Evolutionary conservation across 116 monocot genomes (phyloP).

Genomic region (Dioscorea cayenensis): DNA sequence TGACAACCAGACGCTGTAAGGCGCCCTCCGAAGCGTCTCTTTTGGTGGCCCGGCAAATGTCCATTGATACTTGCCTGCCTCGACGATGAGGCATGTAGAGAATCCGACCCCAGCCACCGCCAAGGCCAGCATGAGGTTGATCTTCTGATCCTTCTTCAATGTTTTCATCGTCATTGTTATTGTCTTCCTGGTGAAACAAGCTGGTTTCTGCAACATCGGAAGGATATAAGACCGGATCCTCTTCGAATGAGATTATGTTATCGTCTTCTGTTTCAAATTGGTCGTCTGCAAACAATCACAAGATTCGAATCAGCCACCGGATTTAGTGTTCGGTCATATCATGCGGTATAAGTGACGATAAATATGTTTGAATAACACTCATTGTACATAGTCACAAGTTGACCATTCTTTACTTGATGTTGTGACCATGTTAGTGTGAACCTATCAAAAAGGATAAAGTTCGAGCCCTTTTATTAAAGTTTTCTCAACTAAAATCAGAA

Average conservation of each 20-base stretch:
- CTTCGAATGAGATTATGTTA: slow-evolving; percentile 22
- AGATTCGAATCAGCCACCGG: background rate
- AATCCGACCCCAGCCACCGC: slow-evolving; percentile 86
- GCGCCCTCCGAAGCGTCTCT: slow-evolving; percentile 64
- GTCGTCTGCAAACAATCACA: slow-evolving; percentile 28
- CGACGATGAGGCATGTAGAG: slow-evolving; percentile 54
- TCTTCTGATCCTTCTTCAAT: slow-evolving; percentile 1
- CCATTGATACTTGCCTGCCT: slow-evolving; percentile 59
- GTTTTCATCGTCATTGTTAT: slow-evolving; percentile 15
- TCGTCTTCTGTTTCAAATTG: slow-evolving; percentile 28
- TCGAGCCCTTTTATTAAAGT: no score
- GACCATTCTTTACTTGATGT: no score
- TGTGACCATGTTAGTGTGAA: no score
- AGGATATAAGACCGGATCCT: slow-evolving; percentile 33
- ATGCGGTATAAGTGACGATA: no score
- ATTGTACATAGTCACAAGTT: no score
- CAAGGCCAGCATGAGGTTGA: slow-evolving; percentile 34
- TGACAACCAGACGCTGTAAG: slow-evolving; percentile 57
- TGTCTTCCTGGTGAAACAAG: slow-evolving; percentile 31
- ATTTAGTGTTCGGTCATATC: no score
- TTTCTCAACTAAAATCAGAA: no score
- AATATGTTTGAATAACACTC: no score
- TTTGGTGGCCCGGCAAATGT: slow-evolving; percentile 62
- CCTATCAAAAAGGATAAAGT: no score
- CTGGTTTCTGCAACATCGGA: slow-evolving; percentile 49